Conservation (phyloP, 2,329 filamentous ascomycete genomes). For the Ophiocordyceps sinensis region DNA sequence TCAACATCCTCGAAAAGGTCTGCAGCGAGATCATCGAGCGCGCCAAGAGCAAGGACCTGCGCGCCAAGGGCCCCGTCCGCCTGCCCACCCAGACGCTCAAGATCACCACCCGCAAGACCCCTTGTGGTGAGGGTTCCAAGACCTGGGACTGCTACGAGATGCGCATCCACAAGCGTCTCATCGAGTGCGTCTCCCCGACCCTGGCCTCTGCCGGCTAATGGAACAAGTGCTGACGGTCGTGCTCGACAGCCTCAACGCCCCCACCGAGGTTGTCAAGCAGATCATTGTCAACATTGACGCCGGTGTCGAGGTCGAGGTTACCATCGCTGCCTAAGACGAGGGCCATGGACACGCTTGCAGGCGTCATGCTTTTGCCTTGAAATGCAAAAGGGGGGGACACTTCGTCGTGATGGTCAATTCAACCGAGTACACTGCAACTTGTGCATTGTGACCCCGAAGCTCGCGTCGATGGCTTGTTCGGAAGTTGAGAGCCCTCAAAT, state of each 20-base stretch:
- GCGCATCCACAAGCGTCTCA: conserved; percentile 98
- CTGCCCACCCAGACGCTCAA: conserved; percentile 95
- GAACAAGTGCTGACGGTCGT: conserved; percentile 1
- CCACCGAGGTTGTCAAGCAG: conserved; percentile 94
- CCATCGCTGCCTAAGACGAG: conserved; percentile 62
- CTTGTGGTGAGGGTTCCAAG: conserved; percentile 99
- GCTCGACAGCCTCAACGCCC: conserved; percentile 62
- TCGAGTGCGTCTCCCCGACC: conserved; percentile 49
- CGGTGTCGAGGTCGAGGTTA: conserved; percentile 86
- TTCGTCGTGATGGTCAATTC: neutral
- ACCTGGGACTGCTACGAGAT: conserved; percentile 99
- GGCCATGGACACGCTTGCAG: neutral
- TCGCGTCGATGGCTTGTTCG: neutral
- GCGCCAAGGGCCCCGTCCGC: conserved; percentile 95
- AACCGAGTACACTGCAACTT: neutral
- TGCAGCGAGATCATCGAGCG: conserved; percentile 97
- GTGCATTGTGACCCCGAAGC: neutral
- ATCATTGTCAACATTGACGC: conserved; percentile 95
- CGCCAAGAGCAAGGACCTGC: conserved; percentile 95
- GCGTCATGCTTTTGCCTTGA: neutral
- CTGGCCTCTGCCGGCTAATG: neutral
- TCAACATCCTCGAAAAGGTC: conserved; percentile 92
- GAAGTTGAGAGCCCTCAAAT: neutral
- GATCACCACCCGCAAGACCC: conserved; percentile 97
- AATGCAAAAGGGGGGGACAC: neutral